These are phyloP conservation scores for Akanthomyces uredinophilus DNA, from an alignment of 2,329 filamentous ascomycete genomes.

Conservation along the genomic window DNA sequence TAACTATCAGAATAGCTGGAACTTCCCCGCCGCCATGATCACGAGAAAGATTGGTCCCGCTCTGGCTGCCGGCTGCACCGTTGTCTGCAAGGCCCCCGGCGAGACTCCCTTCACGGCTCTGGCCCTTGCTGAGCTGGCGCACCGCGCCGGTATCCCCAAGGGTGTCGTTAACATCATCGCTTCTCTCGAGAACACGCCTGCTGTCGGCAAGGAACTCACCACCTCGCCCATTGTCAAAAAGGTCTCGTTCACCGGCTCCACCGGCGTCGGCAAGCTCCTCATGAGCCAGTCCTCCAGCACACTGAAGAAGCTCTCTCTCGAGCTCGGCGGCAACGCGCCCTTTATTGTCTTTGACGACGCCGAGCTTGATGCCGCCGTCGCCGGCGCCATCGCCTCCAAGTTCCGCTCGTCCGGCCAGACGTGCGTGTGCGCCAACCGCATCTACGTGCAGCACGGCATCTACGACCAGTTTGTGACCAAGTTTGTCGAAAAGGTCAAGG, in stretches of 20 bases:
- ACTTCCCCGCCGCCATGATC: constrained; percentile 77
- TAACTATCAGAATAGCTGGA: constrained; percentile 54
- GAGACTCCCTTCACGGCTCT: constrained; percentile 91
- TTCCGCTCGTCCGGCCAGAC: constrained; percentile 95
- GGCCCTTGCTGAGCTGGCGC: constrained; percentile 78
- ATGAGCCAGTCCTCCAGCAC: constrained; percentile 87
- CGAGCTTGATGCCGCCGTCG: constrained; percentile 77
- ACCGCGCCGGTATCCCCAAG: constrained; percentile 81
- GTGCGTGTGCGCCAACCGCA: constrained; percentile 83
- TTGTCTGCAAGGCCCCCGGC: constrained; percentile 83
- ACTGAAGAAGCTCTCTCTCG: constrained; percentile 78
- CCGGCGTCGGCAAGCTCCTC: constrained; percentile 63
- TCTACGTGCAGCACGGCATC: constrained; percentile 73
- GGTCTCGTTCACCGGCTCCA: constrained; percentile 88
- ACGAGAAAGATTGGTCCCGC: constrained; percentile 67
- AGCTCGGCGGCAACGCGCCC: constrained; percentile 90
- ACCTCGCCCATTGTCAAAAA: constrained; percentile 71
- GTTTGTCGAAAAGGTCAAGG: constrained; percentile 66
- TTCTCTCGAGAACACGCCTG: constrained; percentile 69
- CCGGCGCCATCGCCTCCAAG: constrained; percentile 78
- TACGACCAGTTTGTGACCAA: constrained; percentile 69
- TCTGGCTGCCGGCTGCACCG: constrained; percentile 90
- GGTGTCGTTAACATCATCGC: constrained; percentile 91
- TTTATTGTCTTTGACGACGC: constrained; percentile 98
- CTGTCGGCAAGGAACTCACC: constrained; percentile 72